Evolutionary conservation across 2,329 filamentous ascomycete species (phyloP), one percentile per base, ranked within the genome.

Genomic region (Aschersonia sp.): DNA sequence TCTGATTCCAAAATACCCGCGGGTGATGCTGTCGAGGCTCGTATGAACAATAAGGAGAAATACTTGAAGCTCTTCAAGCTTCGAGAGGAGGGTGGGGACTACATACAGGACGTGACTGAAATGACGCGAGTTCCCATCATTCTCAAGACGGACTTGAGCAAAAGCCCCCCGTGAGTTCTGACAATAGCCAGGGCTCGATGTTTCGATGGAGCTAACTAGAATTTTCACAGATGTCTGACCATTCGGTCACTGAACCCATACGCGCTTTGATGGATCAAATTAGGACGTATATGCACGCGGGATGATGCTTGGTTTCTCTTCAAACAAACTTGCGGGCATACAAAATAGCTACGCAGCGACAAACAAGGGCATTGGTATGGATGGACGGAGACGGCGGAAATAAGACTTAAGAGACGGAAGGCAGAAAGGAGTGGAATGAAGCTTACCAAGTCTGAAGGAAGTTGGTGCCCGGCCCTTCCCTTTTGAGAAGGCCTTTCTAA

Each of bases 61-160:
- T 98, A 96, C 67, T 68, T 95, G 53, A 87, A 83, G 63, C 73
- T 92, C 54, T 97, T 97, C 72, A 81, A 82, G 57, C 74, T 98
- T 56, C 78, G 92, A 47, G 91, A 98, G 65, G 86, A 94, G 67
- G 84, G 85, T 56, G 91, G 91, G 54, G 86, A 97, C 58, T 94
- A 94, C 71, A 96, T 98, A 60, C 92, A 98, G 69, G 92, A 98
- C 65, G 89, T 98, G 55, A 89, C 83, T 50, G 92, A 98, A 74
- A 96, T 98, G 89, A 91, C 88, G 43, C 78, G 91, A 56, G 85
- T 98, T 52, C 92, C 92, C n/a, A 85, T 98, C 56, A 94, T 98
- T 64, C 71, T 98, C 60, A 97, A 95, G 82, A 97, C 92, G 55
- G 92, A 98, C 70, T 78, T 98, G 60, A 87, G 77, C 70, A 98